Percentiles rank a stretch among this genome's conserved stretches.
These are phyloP conservation scores for Pyrenochaeta sp. DNA, from an alignment of 2,329 filamentous ascomycete genomes.

Conservation along the genomic window DNA sequence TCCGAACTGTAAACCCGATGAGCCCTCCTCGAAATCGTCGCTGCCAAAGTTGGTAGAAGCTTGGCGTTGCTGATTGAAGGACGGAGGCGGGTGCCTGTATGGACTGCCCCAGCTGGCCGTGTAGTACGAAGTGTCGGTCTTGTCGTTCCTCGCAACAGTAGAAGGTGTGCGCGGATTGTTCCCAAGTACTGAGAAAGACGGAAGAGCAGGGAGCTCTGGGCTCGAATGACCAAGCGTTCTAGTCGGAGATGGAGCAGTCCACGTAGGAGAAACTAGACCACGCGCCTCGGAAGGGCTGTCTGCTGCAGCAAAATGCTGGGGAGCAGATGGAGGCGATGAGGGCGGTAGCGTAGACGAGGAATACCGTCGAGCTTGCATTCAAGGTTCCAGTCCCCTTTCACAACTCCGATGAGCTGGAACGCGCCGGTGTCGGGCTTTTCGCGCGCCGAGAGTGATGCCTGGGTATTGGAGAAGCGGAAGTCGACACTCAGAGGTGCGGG, in stretches of 20 bases:
- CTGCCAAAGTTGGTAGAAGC: slow-evolving; percentile 43
- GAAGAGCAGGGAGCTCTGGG: slow-evolving; percentile 51
- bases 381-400: slow-evolving; percentile 34
- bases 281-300: slow-evolving; percentile 34
- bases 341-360: slow-evolving; percentile 43
- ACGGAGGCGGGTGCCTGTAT: slow-evolving; percentile 72
- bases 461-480: slow-evolving; percentile 13
- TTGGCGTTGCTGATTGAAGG: slow-evolving; percentile 39
- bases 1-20: slow-evolving; percentile 48
- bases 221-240: slow-evolving; percentile 52
- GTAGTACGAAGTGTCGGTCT: slow-evolving; percentile 63
- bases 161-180: slow-evolving; percentile 46
- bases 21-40: slow-evolving; percentile 50
- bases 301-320: slow-evolving; percentile 33
- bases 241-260: slow-evolving; percentile 51
- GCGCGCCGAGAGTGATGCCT: slow-evolving; percentile 27
- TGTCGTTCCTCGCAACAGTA: slow-evolving; percentile 42
- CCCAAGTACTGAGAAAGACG: slow-evolving; percentile 43
- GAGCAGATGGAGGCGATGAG: slow-evolving; percentile 46
- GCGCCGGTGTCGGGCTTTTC: slow-evolving; percentile 27
- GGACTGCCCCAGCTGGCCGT: slow-evolving; percentile 94
- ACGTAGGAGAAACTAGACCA: slow-evolving; percentile 43
- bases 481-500: slow-evolving; percentile 7
- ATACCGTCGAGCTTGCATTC: slow-evolving; percentile 52
- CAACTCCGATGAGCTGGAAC: slow-evolving; percentile 26